phyloP scores from a whole-genome alignment of 805 yeast genomes.

The Yamadazyma sp. region DNA sequence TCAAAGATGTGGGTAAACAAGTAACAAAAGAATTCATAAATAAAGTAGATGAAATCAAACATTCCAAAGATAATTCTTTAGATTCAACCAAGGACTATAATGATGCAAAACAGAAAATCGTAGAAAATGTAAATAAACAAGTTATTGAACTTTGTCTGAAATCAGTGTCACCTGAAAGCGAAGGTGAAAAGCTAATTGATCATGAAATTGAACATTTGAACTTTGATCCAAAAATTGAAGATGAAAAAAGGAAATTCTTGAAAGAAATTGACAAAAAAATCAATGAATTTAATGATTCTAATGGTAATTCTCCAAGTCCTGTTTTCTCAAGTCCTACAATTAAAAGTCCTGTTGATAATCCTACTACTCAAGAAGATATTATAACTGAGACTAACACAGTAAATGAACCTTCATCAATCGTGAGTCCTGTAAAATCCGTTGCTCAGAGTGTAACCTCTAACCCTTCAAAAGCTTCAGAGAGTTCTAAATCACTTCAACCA shows the following conservation, averaged over 20 bases:
- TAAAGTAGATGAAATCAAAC: constrained; percentile 31
- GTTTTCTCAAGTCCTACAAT: too few relatives aligned
- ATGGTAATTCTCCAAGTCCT: too few relatives aligned
- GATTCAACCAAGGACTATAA: constrained; percentile 15
- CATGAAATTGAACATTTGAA: constrained; percentile 9
- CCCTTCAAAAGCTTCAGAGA: constrained; percentile 1
- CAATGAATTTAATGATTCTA: constrained; percentile 9
- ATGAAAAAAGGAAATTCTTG: constrained; percentile 22
- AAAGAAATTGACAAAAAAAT: constrained; percentile 28
- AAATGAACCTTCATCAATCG: too few relatives aligned
- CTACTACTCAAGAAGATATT: too few relatives aligned
- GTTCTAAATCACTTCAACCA: neutral
- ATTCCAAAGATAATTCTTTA: constrained; percentile 15
- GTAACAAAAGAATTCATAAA: constrained; percentile 30
- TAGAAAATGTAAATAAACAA: constrained; percentile 28
- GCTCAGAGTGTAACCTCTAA: neutral
- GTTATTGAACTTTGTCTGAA: constrained; percentile 21
- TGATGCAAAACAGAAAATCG: constrained; percentile 28
- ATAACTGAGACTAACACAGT: too few relatives aligned
- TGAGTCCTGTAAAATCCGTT: too few relatives aligned
- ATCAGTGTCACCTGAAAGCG: constrained; percentile 15
- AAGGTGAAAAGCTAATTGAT: constrained; percentile 2
- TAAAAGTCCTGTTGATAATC: too few relatives aligned
- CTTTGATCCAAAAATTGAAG: constrained; percentile 10
- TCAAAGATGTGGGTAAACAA: constrained; percentile 32